These are phyloP conservation scores for Pulveroboletus sp. DNA, from an alignment of 1,284 basidiomycete species.

Conservation along the genomic window DNA sequence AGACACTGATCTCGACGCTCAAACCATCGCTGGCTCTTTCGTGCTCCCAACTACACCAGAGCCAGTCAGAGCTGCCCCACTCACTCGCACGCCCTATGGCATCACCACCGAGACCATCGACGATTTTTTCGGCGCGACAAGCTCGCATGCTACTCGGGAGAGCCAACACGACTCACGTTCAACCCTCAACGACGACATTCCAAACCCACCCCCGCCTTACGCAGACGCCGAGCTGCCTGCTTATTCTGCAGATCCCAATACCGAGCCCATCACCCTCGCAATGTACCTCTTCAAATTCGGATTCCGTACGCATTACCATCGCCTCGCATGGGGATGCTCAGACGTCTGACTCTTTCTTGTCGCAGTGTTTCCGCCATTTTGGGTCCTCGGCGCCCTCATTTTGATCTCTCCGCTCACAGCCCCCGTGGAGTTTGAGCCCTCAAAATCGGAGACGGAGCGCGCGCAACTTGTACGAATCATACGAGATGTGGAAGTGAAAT, in stretches of 20 bases:
- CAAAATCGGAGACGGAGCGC: slow-evolving; percentile 47
- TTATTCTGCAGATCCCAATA: slow-evolving; percentile 18
- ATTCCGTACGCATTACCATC: slow-evolving; percentile 24
- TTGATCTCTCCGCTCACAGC: slow-evolving; percentile 43
- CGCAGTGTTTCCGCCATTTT: slow-evolving; percentile 51
- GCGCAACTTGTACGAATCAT: slow-evolving; percentile 42
- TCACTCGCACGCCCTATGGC: slow-evolving; percentile 1
- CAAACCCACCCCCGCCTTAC: slow-evolving; percentile 30
- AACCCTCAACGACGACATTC: not conserved
- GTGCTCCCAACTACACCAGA: slow-evolving; percentile 9
- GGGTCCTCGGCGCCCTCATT: slow-evolving; percentile 50
- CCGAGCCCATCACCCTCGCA: slow-evolving; percentile 30
- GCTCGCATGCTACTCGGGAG: slow-evolving; percentile 6
- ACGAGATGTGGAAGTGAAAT: slow-evolving; percentile 41
- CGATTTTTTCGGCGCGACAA: slow-evolving; percentile 24
- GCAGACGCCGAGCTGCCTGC: slow-evolving; percentile 25
- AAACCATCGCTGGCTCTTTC: slow-evolving; percentile 15
- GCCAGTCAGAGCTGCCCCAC: slow-evolving; percentile 1
- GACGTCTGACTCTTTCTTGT: not conserved
- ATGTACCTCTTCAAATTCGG: slow-evolving; percentile 37
- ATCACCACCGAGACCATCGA: slow-evolving; percentile 15
- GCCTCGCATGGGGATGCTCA: not conserved
- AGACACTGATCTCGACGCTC: slow-evolving; percentile 17
- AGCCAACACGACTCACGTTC: slow-evolving; percentile 25
- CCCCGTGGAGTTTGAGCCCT: slow-evolving; percentile 45